Evolutionary conservation across 2,329 filamentous ascomycete species (phyloP).

Genomic region (Venturia aucupariae): DNA sequence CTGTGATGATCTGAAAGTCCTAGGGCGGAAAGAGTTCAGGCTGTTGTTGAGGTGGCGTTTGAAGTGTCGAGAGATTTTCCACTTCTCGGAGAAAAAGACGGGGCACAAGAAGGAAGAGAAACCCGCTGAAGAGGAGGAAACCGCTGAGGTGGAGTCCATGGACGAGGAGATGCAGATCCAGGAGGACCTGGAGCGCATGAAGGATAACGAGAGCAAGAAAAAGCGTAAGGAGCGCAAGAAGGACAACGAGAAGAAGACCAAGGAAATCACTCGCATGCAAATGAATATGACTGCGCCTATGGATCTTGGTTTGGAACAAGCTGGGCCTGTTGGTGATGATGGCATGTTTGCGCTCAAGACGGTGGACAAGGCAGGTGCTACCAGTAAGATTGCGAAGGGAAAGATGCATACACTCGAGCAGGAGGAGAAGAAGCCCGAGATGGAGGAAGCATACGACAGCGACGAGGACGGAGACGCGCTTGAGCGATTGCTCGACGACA

Average conservation of each 20-base stretch:
- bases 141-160: slow-evolving; percentile 79
- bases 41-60: slow-evolving; percentile 81
- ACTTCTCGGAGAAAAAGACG: slow-evolving; percentile 67
- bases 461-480: slow-evolving; percentile 57
- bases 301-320: slow-evolving; percentile 89
- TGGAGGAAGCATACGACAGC: slow-evolving; percentile 37
- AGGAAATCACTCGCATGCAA: slow-evolving; percentile 92
- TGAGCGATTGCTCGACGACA: slow-evolving; percentile 72
- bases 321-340: slow-evolving; percentile 67
- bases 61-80: slow-evolving; percentile 82
- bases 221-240: slow-evolving; percentile 76
- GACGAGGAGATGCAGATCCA: slow-evolving; percentile 90
- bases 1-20: slow-evolving; percentile 76
- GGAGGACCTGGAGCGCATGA: slow-evolving; percentile 73
- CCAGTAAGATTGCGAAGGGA: slow-evolving; percentile 61
- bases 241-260: slow-evolving; percentile 90
- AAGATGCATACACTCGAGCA: slow-evolving; percentile 63
- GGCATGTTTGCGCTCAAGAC: slow-evolving; percentile 80
- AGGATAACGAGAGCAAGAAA: slow-evolving; percentile 65
- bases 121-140: slow-evolving; percentile 50
- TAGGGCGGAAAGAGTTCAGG: slow-evolving; percentile 93
- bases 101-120: slow-evolving; percentile 36
- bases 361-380: slow-evolving; percentile 65
- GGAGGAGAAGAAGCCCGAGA: slow-evolving; percentile 30
- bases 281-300: slow-evolving; percentile 93